Evolutionary conservation across 2,329 filamentous ascomycete species (phyloP).

Genomic region (Aspergillus cejpii): DNA sequence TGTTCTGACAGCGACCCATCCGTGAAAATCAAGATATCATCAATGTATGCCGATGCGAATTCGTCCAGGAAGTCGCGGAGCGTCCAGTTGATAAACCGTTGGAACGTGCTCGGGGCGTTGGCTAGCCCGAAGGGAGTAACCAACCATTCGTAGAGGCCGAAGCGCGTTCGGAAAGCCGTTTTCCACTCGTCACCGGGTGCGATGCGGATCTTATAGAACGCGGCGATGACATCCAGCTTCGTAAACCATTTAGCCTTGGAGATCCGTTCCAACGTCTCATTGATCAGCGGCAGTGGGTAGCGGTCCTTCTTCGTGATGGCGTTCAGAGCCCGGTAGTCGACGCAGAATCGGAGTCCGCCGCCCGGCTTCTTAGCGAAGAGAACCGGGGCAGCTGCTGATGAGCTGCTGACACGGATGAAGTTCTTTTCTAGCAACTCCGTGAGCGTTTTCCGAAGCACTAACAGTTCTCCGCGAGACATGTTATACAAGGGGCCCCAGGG

Average conservation of each 20-base stretch:
- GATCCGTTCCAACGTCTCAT: constrained; percentile 1
- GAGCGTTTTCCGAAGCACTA: constrained; percentile 14
- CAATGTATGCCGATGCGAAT: no score
- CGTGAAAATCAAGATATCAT: no score
- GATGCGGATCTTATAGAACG: not conserved
- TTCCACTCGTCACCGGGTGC: constrained; percentile 5
- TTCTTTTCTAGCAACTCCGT: constrained; percentile 13
- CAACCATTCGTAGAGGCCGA: constrained; percentile 20
- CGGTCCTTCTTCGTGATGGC: not conserved
- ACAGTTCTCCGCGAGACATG: constrained; percentile 12
- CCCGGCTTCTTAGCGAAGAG: no score
- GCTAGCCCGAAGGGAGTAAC: constrained; percentile 21
- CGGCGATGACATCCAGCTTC: not conserved
- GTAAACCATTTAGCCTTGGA: not conserved
- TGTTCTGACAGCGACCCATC: no score
- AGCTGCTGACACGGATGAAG: constrained; percentile 16
- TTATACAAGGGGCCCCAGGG: constrained; percentile 12
- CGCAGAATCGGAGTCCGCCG: constrained; percentile 11
- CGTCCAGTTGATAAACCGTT: constrained; percentile 8
- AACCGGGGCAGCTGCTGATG: constrained; percentile 8
- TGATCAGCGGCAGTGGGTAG: not conserved
- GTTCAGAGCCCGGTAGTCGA: constrained; percentile 1
- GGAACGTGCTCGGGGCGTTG: constrained; percentile 13
- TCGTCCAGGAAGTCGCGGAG: no score
- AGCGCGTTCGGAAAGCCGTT: constrained; percentile 10